phyloP scores from a whole-genome alignment of 352 stramenopile species.

The Globisporangium spinosum region DNA sequence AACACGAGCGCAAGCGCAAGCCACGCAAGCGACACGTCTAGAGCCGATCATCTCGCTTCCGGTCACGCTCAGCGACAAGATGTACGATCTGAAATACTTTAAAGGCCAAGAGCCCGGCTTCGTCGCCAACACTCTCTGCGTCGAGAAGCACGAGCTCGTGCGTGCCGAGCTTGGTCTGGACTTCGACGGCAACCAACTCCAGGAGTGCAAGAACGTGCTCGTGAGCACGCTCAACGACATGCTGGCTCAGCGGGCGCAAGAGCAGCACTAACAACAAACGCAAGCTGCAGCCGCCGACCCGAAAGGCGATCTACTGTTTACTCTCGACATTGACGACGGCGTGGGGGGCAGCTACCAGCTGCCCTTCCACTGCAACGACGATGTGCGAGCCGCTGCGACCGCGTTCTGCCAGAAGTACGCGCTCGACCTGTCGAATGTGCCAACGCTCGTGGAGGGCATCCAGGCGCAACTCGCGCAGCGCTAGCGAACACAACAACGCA shows the following conservation, averaged over 20 bases:
- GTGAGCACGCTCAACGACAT: slow-evolving; percentile 20
- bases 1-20: not conserved
- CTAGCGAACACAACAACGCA: slow-evolving; percentile 12
- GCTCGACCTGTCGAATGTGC: slow-evolving; percentile 55
- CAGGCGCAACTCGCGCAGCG: slow-evolving; percentile 37
- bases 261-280: slow-evolving; percentile 13
- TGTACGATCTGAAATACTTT: slow-evolving; percentile 69
- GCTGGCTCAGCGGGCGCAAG: slow-evolving; percentile 15
- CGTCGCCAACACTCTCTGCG: slow-evolving; percentile 66
- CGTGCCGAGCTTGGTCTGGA: slow-evolving; percentile 42
- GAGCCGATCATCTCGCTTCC: slow-evolving; percentile 51
- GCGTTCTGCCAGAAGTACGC: slow-evolving; percentile 57
- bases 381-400: slow-evolving; percentile 36
- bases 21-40: slow-evolving; percentile 4
- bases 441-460: slow-evolving; percentile 55
- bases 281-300: slow-evolving; percentile 13
- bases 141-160: slow-evolving; percentile 63
- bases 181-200: slow-evolving; percentile 57
- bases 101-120: slow-evolving; percentile 48
- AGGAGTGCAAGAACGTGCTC: slow-evolving; percentile 58
- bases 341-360: slow-evolving; percentile 41
- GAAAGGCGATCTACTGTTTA: slow-evolving; percentile 47
- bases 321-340: slow-evolving; percentile 66
- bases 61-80: slow-evolving; percentile 46
- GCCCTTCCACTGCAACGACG: slow-evolving; percentile 49